Evolutionary conservation across 768 basidiomycete species (phyloP), one percentile per base, ranked within the genome.

Genomic region (Leccinellum rugosiceps): DNA sequence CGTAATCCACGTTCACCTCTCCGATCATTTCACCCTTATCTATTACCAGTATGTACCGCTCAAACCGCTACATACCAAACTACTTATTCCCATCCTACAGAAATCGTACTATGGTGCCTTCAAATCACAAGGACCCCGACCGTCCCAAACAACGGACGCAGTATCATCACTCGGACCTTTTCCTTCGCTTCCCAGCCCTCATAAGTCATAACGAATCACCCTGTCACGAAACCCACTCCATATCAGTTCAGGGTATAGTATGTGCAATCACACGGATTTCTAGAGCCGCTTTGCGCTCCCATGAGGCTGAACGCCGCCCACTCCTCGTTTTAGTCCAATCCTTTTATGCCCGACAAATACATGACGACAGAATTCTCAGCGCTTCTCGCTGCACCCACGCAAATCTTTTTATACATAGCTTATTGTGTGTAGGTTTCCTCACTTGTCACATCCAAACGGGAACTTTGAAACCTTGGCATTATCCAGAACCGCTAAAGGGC

Each of bases 1-100:
- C 63, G 55, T 70, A 68, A 68, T n/a, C 38, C 53, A 52, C 23
- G 25, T 56, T 15, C 58, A 67, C 60, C 48, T 65, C 52, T 48
- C 67, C 66, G 66, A 69, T 68, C 65, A 66, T 32, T 46, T 28
- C 17, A n/a, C 21, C 13, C 53, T 62, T 66, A 56, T 65, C 64
- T 43, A 15, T 28, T 28, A 28, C n/a, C n/a, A n/a, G n/a, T n/a
- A 1, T 28, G 28, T 28, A 28, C 31, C 48, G 28, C 48, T 49
- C 48, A 31, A 47, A 25, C 25, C 5, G 3, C 45, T 46, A 25
- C 25, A 25, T 25, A 25, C 25, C 25, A 25, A 25, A 25, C 2
- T 25, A 34, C 15, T 17, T 38, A 38, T 38, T 31, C 35, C 35
- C 35, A 38, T 38, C 31, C 31, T 31, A 9, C 11, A 11, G 38